A percentile compares a stretch with the other conserved stretches of the same genome.
phyloP scores from a whole-genome alignment of 2,329 filamentous ascomycete species.

The Cytospora piceicola region DNA sequence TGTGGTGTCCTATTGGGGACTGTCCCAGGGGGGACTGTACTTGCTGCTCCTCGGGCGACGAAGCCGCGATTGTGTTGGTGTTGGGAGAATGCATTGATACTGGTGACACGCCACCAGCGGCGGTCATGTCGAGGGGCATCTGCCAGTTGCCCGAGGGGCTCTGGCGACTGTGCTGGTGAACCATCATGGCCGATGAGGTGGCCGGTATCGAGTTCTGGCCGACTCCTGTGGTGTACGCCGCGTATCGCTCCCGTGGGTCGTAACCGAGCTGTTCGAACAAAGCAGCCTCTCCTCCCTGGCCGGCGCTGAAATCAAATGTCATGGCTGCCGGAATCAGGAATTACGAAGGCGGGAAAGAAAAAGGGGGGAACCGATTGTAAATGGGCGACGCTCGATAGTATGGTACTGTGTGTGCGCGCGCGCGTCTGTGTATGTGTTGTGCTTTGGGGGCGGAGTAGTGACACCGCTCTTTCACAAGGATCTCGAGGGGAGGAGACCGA shows the following conservation, averaged over 20 bases:
- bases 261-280: conserved; percentile 63
- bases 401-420: conserved; percentile 43
- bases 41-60: conserved; percentile 57
- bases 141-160: conserved; percentile 52
- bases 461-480: conserved; percentile 51
- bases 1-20: conserved; percentile 47
- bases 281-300: conserved; percentile 55
- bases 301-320: conserved; percentile 64
- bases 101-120: conserved; percentile 35
- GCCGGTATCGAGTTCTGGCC: conserved; percentile 44
- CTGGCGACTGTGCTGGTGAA: conserved; percentile 42
- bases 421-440: conserved; percentile 33
- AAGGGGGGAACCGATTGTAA: conserved; percentile 40
- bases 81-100: conserved; percentile 45
- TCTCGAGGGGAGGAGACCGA: conserved; percentile 34
- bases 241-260: conserved; percentile 62
- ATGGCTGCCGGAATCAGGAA: conserved; percentile 44
- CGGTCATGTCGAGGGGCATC: conserved; percentile 55
- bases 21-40: conserved; percentile 46
- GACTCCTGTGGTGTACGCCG: conserved; percentile 48
- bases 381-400: conserved; percentile 50
- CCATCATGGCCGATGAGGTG: conserved; percentile 39
- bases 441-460: conserved; percentile 41
- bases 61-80: conserved; percentile 49
- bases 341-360: conserved; percentile 36